Base-by-base conservation (phyloP, 306 rosid species). In the Malus orientalis region DNA sequence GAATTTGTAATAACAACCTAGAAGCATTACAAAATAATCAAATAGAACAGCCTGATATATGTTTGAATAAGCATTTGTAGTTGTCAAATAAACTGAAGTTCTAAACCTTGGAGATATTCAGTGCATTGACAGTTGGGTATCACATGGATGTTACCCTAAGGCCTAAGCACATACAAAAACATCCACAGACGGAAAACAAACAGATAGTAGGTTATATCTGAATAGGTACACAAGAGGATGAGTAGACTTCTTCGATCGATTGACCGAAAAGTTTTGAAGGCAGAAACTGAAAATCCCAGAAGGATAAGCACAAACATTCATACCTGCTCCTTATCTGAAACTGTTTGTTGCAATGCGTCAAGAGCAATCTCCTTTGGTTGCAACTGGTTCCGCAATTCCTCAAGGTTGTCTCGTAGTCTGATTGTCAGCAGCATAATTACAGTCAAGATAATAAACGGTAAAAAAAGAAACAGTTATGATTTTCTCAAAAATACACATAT, bases 291-390 rank as follows among this genome's bases (percentile, higher is more conserved):
- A 61, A 14, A 32, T 18, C 67, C 7, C 60, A 42, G 11, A 29
- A 72, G 65, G 42, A 57, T 38, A 78, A 73, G 70, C 71, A 81
- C 62, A 79, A 71, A 74, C 53, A 74, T 67, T 74, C 77, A 38
- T 80, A 92, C 99, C 96, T 92, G 99, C 63, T 96, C 99, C 91
- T 91, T 92, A 87, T 96, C 99, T 36, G 79, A 76, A 74, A 91
- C 88, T 67, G 96, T 88, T 57, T 82, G 92, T 71, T 91, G 97
- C 88, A 92, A 85, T 75, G 86, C 86, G 84, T 91, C 98, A 16
- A 96, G 42, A 69, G 96, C 98, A 77, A 80, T 86, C 86, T 96
- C 98, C 83, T 91, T 96, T 62, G 99, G 99, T 81, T 91, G 88
- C 84, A 96, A 63, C 45, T 96, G 89, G 78, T 87, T 81, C 69